Conservation (phyloP, 208 protist species). For the Acanthamoeba quina region DNA sequence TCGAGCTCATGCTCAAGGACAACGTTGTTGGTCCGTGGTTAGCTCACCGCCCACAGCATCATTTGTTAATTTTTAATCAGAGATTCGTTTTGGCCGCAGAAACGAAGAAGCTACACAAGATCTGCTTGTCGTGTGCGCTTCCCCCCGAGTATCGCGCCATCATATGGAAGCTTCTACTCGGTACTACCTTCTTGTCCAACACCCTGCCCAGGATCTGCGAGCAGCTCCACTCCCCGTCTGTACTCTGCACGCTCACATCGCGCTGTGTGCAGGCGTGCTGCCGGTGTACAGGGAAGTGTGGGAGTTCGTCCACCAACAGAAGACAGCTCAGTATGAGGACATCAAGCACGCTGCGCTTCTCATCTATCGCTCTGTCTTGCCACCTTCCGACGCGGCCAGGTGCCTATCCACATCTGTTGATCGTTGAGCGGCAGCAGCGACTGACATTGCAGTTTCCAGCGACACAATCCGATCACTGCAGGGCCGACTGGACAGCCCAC, state of each 20-base stretch:
- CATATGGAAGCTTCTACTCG: constrained; percentile 55
- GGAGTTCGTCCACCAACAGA: constrained; percentile 63
- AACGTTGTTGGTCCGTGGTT: constrained; percentile 8
- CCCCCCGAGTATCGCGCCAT: constrained; percentile 13
- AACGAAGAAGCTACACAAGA: constrained; percentile 5
- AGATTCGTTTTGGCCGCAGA: background rate
- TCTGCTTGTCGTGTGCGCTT: constrained; percentile 31
- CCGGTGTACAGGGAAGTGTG: constrained; percentile 47
- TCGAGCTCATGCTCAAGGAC: constrained; percentile 63
- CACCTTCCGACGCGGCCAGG: background rate
- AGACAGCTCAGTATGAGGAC: constrained; percentile 23
- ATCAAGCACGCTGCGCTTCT: constrained; percentile 50
- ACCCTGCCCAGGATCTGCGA: background rate
- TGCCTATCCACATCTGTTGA: background rate
- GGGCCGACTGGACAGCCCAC: background rate
- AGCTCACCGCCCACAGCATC: background rate
- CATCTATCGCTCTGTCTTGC: constrained; percentile 33
- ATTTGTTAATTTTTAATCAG: background rate
- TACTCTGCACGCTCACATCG: too few species aligned
- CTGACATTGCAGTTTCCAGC: background rate
- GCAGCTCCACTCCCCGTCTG: background rate
- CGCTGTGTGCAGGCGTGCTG: background rate
- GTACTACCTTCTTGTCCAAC: background rate
- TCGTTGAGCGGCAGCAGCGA: background rate
- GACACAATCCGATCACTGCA: background rate